Conservation (phyloP, 2,329 filamentous ascomycete genomes). For the Colletotrichum sp. region DNA sequence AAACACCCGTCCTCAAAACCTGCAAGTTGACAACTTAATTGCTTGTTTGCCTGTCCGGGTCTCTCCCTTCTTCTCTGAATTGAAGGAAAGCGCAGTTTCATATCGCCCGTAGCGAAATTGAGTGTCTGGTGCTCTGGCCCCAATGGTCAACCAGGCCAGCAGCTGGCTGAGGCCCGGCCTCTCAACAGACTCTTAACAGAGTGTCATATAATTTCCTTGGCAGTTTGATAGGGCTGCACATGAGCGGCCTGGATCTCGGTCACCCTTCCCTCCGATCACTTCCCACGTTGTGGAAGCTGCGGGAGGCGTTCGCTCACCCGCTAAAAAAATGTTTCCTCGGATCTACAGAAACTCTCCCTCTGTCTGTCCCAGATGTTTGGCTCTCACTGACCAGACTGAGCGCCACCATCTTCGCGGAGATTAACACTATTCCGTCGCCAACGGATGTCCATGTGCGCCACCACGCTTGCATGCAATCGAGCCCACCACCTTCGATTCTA, state of each 20-base stretch:
- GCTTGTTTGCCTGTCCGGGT: not conserved
- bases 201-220: not conserved
- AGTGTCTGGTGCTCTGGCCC: not conserved
- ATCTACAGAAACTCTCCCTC: not conserved
- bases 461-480: not conserved
- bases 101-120: not conserved
- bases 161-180: not conserved
- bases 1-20: not conserved
- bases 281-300: not conserved
- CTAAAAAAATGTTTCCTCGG: not conserved
- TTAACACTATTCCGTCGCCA: too few relatives aligned
- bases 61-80: too few relatives aligned
- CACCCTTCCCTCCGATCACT: not conserved
- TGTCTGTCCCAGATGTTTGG: not conserved
- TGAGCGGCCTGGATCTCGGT: not conserved
- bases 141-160: not conserved
- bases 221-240: not conserved
- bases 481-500: not conserved
- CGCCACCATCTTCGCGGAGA: not conserved
- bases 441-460: not conserved
- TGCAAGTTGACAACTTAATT: not conserved
- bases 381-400: not conserved
- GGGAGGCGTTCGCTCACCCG: not conserved
- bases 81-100: not conserved
- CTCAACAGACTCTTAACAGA: not conserved